Base-by-base conservation (phyloP, 352 stramenopile genomes). In the Phytophthora cajani region DNA sequence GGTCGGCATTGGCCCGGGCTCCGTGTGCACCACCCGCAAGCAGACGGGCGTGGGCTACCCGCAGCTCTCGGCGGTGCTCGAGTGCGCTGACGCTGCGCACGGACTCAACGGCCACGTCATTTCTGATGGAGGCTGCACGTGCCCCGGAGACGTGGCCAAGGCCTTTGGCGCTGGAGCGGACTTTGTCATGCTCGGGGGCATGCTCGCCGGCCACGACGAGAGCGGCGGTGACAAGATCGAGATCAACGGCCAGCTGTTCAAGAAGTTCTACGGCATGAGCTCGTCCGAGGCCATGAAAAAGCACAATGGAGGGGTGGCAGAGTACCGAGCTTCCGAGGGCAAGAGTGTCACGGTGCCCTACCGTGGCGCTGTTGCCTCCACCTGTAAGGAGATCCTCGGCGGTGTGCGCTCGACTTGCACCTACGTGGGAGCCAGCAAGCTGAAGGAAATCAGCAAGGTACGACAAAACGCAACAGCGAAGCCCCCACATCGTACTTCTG, bases 231-330 rank as follows among this genome's bases (percentile, higher is more conserved):
- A 96, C 3, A 88, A 92, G 52, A 83, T 97, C 23, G 83, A 95
- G 60, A 58, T 78, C 12, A 81, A 75, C 33, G 88, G 89, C 44
- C 87, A 89, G 52, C 27, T 81, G 50, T 91, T 88, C 68, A 98
- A 98, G 80, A 84, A 89, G 60, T 98, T 98, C 69, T 98, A 98
- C 76, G 93, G 93, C 63, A 98, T 98, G 93, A 95, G 83, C 74
- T 97, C 88, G 30, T 88, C 88, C 1, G 90, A 93, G 32, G 93
- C 93, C 59, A 98, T 98, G 92, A 91, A 92, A 61, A 98, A 98
- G 75, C 93, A 98, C 71, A 80, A 77, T 33, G 93, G 93, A 3
- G 92, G 93, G 19, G 92, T 98, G 8, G 91, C 91, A 1, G 91
- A 98, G 65, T 98, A 98, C 78, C 91, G 93, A 32, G 89, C 90